A percentile compares a stretch with the other conserved stretches of the same genome.
Evolutionary conservation across 2,329 filamentous ascomycete genomes (phyloP).

Genomic region (Alternaria burnsii): DNA sequence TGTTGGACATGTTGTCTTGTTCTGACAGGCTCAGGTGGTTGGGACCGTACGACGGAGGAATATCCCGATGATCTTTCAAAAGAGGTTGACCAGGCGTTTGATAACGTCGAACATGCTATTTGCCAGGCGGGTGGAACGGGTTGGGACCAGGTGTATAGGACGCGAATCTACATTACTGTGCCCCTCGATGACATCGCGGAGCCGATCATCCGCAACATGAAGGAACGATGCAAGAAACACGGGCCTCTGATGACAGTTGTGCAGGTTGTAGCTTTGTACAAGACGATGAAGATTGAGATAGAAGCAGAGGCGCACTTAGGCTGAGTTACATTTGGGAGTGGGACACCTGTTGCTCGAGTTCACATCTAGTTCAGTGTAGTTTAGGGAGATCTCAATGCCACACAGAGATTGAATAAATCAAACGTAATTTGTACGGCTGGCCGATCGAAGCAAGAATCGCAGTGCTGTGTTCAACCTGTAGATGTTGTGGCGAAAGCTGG

Average conservation of each 20-base stretch:
- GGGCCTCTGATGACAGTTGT: conserved; percentile 36
- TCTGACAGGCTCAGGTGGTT: conserved; percentile 29
- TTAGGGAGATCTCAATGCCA: not conserved
- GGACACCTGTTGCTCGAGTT: not conserved
- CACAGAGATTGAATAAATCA: not conserved
- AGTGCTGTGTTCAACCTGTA: not conserved
- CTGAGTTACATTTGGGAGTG: not conserved
- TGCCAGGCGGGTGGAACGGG: conserved; percentile 62
- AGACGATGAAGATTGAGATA: conserved; percentile 36
- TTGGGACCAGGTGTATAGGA: conserved; percentile 58
- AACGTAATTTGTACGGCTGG: not conserved
- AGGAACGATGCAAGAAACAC: conserved; percentile 34
- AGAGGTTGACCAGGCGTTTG: conserved; percentile 56
- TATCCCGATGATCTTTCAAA: conserved; percentile 25
- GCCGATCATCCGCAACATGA: conserved; percentile 24
- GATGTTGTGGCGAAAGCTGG: not conserved
- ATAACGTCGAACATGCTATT: conserved; percentile 63
- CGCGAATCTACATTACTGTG: conserved; percentile 28
- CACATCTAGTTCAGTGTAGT: not conserved
- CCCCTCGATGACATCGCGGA: conserved; percentile 24
- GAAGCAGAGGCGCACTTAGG: conserved; percentile 32
- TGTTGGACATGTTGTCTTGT: not conserved
- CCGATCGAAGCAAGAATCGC: not conserved
- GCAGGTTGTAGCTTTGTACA: conserved; percentile 31
- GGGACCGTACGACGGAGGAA: conserved; percentile 33